A percentile compares a stretch with the other conserved stretches of the same genome.
Evolutionary conservation across 2,329 filamentous ascomycete genomes (phyloP).

Genomic region (Fusarium sp.): DNA sequence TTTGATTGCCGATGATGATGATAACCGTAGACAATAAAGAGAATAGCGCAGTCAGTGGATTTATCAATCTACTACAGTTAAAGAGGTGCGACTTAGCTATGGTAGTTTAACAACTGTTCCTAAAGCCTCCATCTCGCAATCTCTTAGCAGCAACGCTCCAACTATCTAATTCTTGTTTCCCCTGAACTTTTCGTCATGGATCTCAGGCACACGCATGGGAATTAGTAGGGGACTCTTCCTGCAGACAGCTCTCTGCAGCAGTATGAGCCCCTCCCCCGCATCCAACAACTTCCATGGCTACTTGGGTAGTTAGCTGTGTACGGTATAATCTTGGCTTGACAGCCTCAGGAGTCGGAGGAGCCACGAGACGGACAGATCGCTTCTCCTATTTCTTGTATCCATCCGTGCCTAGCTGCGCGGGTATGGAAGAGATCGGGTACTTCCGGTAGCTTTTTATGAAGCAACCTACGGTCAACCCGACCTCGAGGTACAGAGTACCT

Average conservation of each 20-base stretch:
- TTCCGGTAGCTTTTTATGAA: background rate
- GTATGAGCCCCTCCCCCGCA: conserved; percentile 42
- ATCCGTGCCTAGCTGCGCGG: too few species aligned
- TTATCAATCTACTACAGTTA: too few species aligned
- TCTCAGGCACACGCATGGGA: background rate
- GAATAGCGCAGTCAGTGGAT: too few species aligned
- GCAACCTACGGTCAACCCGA: background rate
- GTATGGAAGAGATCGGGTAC: background rate
- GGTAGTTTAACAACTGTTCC: background rate
- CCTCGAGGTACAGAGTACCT: background rate
- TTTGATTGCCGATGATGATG: too few species aligned
- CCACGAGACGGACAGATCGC: background rate
- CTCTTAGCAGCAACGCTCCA: background rate
- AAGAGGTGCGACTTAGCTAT: background rate
- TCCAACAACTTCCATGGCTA: conserved; percentile 2
- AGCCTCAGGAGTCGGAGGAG: background rate
- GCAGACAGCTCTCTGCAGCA: background rate
- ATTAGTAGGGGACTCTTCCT: conserved; percentile 21
- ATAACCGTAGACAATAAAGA: too few species aligned
- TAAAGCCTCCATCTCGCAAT: background rate
- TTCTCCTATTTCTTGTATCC: conserved; percentile 30
- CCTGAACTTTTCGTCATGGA: conserved; percentile 11
- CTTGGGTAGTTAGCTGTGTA: background rate
- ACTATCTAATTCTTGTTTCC: background rate
- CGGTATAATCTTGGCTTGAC: background rate